Conservation (phyloP, 1,284 basidiomycete species). For the Polyporus tsugae region DNA sequence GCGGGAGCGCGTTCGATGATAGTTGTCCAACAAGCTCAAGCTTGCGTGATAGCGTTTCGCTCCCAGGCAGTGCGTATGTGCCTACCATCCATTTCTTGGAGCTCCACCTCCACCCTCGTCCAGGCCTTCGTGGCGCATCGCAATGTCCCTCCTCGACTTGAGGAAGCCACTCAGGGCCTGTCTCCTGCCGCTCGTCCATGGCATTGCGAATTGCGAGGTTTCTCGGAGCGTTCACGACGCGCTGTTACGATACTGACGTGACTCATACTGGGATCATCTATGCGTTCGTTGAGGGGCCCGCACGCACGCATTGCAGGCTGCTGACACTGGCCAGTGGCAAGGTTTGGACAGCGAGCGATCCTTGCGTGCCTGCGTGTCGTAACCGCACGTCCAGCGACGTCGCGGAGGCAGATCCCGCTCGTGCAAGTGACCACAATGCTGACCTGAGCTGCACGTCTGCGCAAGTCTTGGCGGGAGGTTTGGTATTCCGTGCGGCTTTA, state of each 20-base stretch:
- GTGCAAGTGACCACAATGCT: neutral
- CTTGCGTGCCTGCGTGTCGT: neutral
- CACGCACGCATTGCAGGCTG: neutral
- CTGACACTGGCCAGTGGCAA: neutral
- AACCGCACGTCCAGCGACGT: neutral
- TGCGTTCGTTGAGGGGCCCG: constrained; percentile 3
- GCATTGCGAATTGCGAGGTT: neutral
- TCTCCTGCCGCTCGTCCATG: constrained; percentile 6
- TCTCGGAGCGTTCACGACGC: neutral
- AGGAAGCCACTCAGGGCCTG: neutral
- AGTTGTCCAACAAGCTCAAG: constrained; percentile 4
- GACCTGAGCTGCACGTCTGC: neutral
- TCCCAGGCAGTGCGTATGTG: constrained; percentile 1
- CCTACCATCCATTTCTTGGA: neutral
- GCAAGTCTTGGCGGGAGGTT: too few species aligned
- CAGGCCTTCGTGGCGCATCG: neutral
- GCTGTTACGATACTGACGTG: neutral
- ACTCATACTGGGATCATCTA: neutral
- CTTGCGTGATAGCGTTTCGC: neutral
- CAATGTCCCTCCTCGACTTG: neutral
- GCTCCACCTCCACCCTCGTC: neutral
- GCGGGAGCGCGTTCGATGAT: neutral
- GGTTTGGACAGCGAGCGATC: neutral
- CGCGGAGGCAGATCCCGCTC: neutral
- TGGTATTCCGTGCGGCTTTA: too few species aligned